Conservation (phyloP, 192 early-diverging fungal genomes). For the Linnemannia hyalina region DNA sequence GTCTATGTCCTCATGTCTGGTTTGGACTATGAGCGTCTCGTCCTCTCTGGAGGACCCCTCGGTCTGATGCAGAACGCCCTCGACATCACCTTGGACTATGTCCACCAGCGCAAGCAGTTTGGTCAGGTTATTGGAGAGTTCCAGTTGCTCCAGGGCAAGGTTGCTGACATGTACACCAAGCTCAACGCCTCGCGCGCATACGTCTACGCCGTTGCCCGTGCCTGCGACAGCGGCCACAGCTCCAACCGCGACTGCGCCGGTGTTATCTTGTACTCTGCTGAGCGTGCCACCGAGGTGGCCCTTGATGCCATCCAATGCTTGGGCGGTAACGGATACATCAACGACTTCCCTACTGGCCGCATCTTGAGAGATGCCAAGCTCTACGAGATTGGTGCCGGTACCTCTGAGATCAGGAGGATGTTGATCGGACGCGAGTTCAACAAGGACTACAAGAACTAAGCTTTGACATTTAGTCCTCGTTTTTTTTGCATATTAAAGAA, state of each 20-base stretch:
- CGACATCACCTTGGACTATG: slow-evolving; percentile 88
- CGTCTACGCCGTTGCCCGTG: slow-evolving; percentile 91
- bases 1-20: slow-evolving; percentile 97
- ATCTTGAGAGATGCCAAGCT: slow-evolving; percentile 94
- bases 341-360: slow-evolving; percentile 90
- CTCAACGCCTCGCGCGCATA: slow-evolving; percentile 90
- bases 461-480: not conserved
- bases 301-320: slow-evolving; percentile 95
- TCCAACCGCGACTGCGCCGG: slow-evolving; percentile 95
- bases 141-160: slow-evolving; percentile 94
- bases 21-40: slow-evolving; percentile 91
- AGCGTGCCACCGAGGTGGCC: slow-evolving; percentile 93
- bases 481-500: slow-evolving; percentile 4
- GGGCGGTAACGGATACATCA: slow-evolving; percentile 96
- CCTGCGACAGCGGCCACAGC: slow-evolving; percentile 82
- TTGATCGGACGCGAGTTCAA: slow-evolving; percentile 89
- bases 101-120: slow-evolving; percentile 91
- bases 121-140: slow-evolving; percentile 87
- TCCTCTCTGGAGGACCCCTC: slow-evolving; percentile 90
- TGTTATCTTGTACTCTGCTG: slow-evolving; percentile 93
- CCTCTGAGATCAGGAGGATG: slow-evolving; percentile 93
- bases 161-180: slow-evolving; percentile 99
- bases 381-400: slow-evolving; percentile 98
- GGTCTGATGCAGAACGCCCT: slow-evolving; percentile 92
- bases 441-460: slow-evolving; percentile 67